A percentile compares a stretch with the other conserved stretches of the same genome.
These are phyloP conservation scores for Boletus huronensis DNA, from an alignment of 768 basidiomycete species.

Conservation along the genomic window DNA sequence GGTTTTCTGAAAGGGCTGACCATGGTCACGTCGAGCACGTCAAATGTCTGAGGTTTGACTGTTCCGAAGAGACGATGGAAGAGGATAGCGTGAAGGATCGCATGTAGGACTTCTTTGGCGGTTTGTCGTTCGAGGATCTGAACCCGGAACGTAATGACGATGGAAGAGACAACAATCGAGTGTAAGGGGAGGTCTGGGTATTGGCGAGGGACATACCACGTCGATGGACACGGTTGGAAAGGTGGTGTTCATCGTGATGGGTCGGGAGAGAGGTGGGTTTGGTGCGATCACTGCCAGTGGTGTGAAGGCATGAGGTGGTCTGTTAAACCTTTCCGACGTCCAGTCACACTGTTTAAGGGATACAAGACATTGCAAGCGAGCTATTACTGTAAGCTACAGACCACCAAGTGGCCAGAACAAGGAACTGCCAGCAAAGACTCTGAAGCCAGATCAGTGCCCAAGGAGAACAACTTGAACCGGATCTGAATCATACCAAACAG, in stretches of 20 bases:
- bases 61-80: constrained; percentile 83
- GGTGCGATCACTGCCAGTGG: not conserved
- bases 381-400: not conserved
- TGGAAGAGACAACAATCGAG: not conserved
- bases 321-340: not conserved
- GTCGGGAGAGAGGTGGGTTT: not conserved
- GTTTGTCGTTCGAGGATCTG: constrained; percentile 72
- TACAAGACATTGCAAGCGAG: not conserved
- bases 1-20: constrained; percentile 37
- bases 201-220: constrained; percentile 18
- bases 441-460: not conserved
- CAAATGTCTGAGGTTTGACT: constrained; percentile 71
- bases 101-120: constrained; percentile 70
- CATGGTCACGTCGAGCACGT: constrained; percentile 83
- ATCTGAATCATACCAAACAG: not conserved
- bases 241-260: constrained; percentile 23
- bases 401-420: not conserved
- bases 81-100: constrained; percentile 74
- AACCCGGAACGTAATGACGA: no score
- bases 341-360: not conserved
- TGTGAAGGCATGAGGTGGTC: not conserved
- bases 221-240: constrained; percentile 31
- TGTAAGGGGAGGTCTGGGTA: not conserved
- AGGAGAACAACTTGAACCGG: not conserved
- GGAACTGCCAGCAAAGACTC: no score